These are phyloP conservation scores for Phytophthora rubi DNA, from an alignment of 352 stramenopile genomes.

Conservation along the genomic window DNA sequence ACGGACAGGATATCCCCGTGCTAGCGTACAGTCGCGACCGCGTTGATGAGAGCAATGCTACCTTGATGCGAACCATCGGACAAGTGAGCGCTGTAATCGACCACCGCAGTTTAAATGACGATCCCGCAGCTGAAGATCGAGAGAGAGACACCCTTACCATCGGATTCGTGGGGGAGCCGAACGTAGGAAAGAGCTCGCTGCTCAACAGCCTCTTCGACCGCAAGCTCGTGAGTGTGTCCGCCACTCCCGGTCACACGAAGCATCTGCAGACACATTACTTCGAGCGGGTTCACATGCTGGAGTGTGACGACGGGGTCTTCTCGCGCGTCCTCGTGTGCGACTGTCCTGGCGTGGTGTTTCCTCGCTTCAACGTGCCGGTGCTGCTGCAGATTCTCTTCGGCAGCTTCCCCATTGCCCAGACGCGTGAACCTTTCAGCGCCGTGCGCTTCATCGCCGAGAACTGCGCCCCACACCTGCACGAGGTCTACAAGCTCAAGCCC, in stretches of 20 bases:
- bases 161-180: constrained; percentile 97
- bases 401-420: constrained; percentile 87
- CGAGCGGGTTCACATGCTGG: constrained; percentile 59
- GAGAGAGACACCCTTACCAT: constrained; percentile 93
- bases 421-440: constrained; percentile 84
- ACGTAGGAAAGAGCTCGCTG: constrained; percentile 94
- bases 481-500: constrained; percentile 82
- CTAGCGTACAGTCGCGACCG: constrained; percentile 74
- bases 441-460: constrained; percentile 89
- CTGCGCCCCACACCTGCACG: constrained; percentile 68
- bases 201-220: constrained; percentile 90
- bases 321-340: constrained; percentile 73
- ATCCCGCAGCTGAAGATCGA: constrained; percentile 81
- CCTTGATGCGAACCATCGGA: constrained; percentile 53
- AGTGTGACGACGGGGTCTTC: constrained; percentile 29
- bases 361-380: constrained; percentile 70
- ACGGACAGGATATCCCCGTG: constrained; percentile 89
- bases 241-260: constrained; percentile 83
- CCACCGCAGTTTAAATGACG: constrained; percentile 27
- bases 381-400: constrained; percentile 83
- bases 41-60: constrained; percentile 55
- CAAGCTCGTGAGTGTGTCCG: constrained; percentile 83
- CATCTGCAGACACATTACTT: constrained; percentile 86
- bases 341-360: constrained; percentile 85
- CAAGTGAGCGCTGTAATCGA: constrained; percentile 29